Evolutionary conservation across 2,329 filamentous ascomycete species (phyloP), one percentile per base, ranked within the genome.

Genomic region (Penicillium sp.): DNA sequence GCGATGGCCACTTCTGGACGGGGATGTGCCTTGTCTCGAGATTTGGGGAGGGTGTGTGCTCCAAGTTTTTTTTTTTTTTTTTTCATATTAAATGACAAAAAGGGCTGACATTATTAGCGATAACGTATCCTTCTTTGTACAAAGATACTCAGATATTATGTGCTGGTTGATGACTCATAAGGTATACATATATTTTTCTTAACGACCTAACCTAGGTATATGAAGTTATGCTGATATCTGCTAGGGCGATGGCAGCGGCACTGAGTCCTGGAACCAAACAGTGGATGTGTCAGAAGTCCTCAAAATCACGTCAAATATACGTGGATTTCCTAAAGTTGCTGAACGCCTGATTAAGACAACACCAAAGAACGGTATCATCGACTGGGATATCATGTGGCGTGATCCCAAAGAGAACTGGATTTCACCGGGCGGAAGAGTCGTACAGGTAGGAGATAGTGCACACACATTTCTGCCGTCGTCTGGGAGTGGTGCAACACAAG

Each of bases 401-500:
- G 52, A 60, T 6, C 53, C 56, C 11, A 52, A 52, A 8, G 42
- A 52, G 8, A 42, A 43, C 20, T 63, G 79, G 80, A 73, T 71
- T 57, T 81, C 75, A 66, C 45, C 52, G 8, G 33, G 23, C 3
- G 68, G 70, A 16, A 69, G 77, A 9, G 76, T 79, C 48, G 70
- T 77, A 20, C 65, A 80, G 3, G 74, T 82, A 26, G 79, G 79
- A 7, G 79, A 81, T 61, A 72, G 78, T 1, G 79, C 79, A 9
- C 79, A 82, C 61, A 74, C 78, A 1, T 78, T 80, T 63, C 69
- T 81, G 5, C 79, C 79, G 0, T 78, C 77, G 1, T 75, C 73
- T 6, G 75, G 77, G 16, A 75, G 79, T 60, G 78, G 79, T 8
- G 79, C 76, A 0, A 76, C 74, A 16, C 76, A 79, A 63, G 75